Evolutionary conservation across 345 rosid species (phyloP), one percentile per base, ranked within the genome.

Genomic region (Microcos paniculata): DNA sequence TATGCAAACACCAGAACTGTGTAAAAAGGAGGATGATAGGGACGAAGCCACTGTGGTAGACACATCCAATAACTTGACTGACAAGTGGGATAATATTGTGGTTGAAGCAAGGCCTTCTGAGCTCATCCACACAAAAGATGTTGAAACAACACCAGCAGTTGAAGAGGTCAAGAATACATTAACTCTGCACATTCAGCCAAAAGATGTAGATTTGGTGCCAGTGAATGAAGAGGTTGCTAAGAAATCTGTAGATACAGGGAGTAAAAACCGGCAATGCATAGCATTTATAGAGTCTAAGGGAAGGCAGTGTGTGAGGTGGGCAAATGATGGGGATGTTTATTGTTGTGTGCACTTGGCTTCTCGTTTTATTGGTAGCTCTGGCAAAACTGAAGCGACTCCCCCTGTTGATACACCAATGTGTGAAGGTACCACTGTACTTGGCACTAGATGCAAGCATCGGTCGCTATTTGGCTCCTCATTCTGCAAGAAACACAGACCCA

Each of bases 261-360:
- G 79, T 76, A 92, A 88, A 84, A 94, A 88, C 79, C 89, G 90
- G 63, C 99, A 90, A 74, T 96, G 99, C 78, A 77, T 76, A 80
- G 99, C 99, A 61, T 96, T 88, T 82, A 92, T 96, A 67, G 98
- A 96, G 82, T 81, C 98, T 0, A 96, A 96, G 80, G 97, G 96
- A 83, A 90, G 99, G 71, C 98, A 91, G 81, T 96, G 99, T 69
- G 97, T 94, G 78, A 92, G 99, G 86, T 94, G 94, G 89, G 99
- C 98, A 31, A 96, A 96, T 61, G 98, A 96, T 35, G 98, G 99
- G 21, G 99, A 96, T 84, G 89, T 91, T 67, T 94, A 91, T 76
- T 96, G 99, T 58, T 96, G 99, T 81, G 97, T 96, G 76, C 99
- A 96, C 86, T 85, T 96, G 87, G 96, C 98, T 57, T 90, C 98